phyloP scores from a whole-genome alignment of 257 asterid genomes.

The Lycium barbarum region DNA sequence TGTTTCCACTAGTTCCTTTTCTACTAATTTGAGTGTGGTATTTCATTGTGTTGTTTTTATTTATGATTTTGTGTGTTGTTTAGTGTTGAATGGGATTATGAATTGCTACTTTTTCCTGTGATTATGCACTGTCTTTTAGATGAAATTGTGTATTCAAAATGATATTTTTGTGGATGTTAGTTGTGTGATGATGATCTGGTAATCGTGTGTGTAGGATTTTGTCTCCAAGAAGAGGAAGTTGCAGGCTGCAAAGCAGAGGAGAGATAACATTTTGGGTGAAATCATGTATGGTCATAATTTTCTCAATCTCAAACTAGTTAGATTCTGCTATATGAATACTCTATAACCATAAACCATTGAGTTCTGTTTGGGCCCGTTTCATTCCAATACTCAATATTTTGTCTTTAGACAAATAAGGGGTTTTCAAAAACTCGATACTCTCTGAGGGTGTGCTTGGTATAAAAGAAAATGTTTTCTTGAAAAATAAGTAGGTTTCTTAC shows the following conservation, averaged over 20 bases:
- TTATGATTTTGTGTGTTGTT: background rate
- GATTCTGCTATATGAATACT: background rate
- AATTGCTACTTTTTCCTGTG: background rate
- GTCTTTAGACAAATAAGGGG: background rate
- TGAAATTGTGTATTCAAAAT: background rate
- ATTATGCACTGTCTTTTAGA: background rate
- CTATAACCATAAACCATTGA: background rate
- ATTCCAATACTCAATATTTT: background rate
- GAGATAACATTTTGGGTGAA: constrained; percentile 45
- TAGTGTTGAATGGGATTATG: background rate
- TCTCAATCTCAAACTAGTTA: background rate
- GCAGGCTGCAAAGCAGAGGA: constrained; percentile 54
- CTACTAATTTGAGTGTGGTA: background rate
- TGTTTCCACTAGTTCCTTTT: background rate
- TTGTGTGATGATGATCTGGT: constrained; percentile 13
- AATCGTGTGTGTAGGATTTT: constrained; percentile 42
- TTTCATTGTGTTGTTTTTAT: background rate
- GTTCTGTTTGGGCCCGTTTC: background rate
- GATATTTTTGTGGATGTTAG: constrained; percentile 16
- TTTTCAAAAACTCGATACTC: background rate
- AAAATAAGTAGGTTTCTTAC: no score
- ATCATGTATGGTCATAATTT: constrained; percentile 44
- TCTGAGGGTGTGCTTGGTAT: no score
- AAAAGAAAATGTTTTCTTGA: no score
- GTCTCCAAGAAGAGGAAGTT: constrained; percentile 64